Evolutionary conservation across 306 rosid species (phyloP), one percentile per base, ranked within the genome.

Genomic region (Sesbania bispinosa): DNA sequence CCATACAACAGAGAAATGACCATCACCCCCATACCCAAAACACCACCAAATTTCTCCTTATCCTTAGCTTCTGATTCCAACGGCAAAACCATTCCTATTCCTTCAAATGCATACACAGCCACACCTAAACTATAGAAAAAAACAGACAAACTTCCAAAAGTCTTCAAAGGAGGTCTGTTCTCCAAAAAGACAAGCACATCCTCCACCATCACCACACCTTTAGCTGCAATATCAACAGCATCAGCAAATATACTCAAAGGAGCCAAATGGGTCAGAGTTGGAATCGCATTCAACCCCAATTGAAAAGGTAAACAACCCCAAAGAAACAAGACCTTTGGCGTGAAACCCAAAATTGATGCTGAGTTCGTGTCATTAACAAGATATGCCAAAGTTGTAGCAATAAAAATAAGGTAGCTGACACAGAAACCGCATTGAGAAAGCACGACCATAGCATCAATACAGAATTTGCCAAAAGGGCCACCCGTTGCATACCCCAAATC

Each of bases 211-310:
- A 89, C 92, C 16, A 81, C 71, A 32, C 88, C 77, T 83, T 85
- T 85, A 1, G 96, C 88, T 10, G 85, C 82, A 1, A 85, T 5
- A 48, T 89, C 96, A 8, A 85, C 79, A 16, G 16, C 83, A 67
- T 89, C 90, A 4, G 96, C 96, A n/a, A 89, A 69, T 15, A 87
- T 83, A 51, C 96, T 87, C 67, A 89, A 52, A 64, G 92, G 96
- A 53, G 96, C 90, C 64, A 89, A 78, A 81, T 77, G 96, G 60
- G 96, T 89, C 62, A 89, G 41, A 7, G 85, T 79, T 2, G 88
- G 85, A 54, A 89, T 79, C 20, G 96, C 79, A 83, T 83, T 89
- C 73, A 89, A 57, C 3, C 90, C 88, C 16, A 89, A 13, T 46
- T 89, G 96, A 59, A 89, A 87, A 0, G 96, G 96, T 3, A 89